Percentiles rank a stretch among this genome's conserved stretches.
These are phyloP conservation scores for Hypholoma fasciculare DNA, from an alignment of 768 basidiomycete species.

Conservation along the genomic window DNA sequence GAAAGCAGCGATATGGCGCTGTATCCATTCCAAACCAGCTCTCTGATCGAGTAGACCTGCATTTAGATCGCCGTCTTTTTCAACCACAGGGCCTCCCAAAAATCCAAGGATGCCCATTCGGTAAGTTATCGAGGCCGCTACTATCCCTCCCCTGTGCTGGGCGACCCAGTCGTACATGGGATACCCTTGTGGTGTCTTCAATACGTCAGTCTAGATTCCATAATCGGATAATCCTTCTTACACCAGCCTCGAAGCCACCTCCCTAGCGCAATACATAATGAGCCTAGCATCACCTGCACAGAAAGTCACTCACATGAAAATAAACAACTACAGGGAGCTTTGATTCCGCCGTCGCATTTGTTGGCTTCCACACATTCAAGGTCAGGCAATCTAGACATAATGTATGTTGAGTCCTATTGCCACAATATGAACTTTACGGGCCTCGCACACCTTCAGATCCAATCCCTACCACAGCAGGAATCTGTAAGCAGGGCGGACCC, in stretches of 20 bases:
- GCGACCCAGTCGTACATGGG: slow-evolving; percentile 49
- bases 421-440: background rate
- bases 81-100: slow-evolving; percentile 31
- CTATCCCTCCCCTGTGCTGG: slow-evolving; percentile 34
- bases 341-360: slow-evolving; percentile 24
- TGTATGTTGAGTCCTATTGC: slow-evolving; percentile 4
- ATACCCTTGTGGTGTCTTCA: slow-evolving; percentile 44
- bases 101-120: slow-evolving; percentile 45
- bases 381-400: slow-evolving; percentile 56
- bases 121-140: slow-evolving; percentile 36
- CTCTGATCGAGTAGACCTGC: slow-evolving; percentile 45
- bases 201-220: background rate
- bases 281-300: too few relatives aligned
- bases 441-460: slow-evolving; percentile 39
- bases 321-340: slow-evolving; percentile 36
- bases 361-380: slow-evolving; percentile 55
- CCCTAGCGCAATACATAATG: slow-evolving; percentile 25
- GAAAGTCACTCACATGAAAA: slow-evolving; percentile 25
- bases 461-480: slow-evolving; percentile 44
- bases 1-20: slow-evolving; percentile 55
- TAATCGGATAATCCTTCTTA: slow-evolving; percentile 8
- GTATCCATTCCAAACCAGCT: slow-evolving; percentile 49
- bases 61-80: slow-evolving; percentile 34
- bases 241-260: slow-evolving; percentile 38
- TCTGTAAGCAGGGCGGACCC: slow-evolving; percentile 46